Evolutionary conservation across 169 alveolate genomes (phyloP).

Genomic region (Perkinsus chesapeaki): DNA sequence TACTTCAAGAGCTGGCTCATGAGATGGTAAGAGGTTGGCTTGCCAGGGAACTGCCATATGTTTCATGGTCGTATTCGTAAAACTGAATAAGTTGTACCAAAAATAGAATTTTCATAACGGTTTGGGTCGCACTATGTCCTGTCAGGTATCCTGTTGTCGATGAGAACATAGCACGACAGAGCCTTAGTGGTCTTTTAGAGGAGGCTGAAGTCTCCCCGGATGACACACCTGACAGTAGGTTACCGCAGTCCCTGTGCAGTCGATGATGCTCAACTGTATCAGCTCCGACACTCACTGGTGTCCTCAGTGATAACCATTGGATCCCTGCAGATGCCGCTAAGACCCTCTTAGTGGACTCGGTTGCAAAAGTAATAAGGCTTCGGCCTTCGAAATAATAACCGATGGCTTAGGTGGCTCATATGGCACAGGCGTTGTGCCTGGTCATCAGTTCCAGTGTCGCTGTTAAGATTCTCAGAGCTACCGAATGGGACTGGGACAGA

Average conservation of each 20-base stretch:
- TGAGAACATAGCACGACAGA: not conserved
- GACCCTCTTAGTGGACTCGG: not conserved
- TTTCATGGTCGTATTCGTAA: too few relatives aligned
- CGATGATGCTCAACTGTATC: not conserved
- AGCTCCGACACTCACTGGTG: not conserved
- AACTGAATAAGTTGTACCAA: too few relatives aligned
- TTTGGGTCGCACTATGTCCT: not conserved
- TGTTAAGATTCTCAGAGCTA: not conserved
- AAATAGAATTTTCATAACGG: not conserved
- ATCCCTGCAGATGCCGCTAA: not conserved
- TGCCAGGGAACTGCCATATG: too few relatives aligned
- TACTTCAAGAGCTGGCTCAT: slow-evolving; percentile 1
- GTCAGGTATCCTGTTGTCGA: not conserved
- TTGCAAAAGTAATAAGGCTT: not conserved
- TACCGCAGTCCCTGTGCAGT: not conserved
- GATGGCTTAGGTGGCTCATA: not conserved
- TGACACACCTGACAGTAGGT: not conserved
- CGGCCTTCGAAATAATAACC: not conserved
- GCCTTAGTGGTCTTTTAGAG: not conserved
- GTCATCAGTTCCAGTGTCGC: not conserved
- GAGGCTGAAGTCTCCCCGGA: not conserved
- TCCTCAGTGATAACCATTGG: not conserved
- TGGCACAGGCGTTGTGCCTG: not conserved
- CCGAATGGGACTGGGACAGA: not conserved
- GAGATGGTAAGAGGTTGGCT: not conserved